Base-by-base conservation (phyloP, 495 filamentous ascomycete genomes). In the Podospora australis region DNA sequence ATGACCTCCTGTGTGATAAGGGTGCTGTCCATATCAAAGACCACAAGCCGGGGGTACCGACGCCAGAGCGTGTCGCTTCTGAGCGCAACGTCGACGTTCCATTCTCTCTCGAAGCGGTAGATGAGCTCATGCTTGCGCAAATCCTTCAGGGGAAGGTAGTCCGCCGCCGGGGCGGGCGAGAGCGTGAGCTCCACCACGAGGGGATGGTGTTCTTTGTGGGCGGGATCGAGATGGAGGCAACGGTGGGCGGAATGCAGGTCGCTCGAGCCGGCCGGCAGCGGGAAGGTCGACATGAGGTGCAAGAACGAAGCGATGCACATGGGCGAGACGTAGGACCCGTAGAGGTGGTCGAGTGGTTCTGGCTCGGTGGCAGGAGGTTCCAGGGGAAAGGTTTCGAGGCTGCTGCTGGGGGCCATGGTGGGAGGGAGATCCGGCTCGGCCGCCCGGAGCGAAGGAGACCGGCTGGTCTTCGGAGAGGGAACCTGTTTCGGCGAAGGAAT, bases 11-110 rank as follows among this genome's bases (percentile, higher is more conserved):
- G 88, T 48, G 90, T 80, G 55, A 98, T 96, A 47, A 98, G 74
- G 0, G 92, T 98, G 50, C 84, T 89, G 66, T 98, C 92, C 92
- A 98, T 98, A 61, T 98, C 92, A 56, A 98, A 98, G 21, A 95
- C 82, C 2, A 87, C 90, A 4, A 98, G 70, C 2, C 87, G 81
- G 60, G 88, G 86, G 61, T 90, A 77, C 19, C 80, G 75, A 34
- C 84, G 78, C 71, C 82, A 88, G n/a, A 87, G 71, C 24, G 72
- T 78, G 51, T 90, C 84, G 38, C 58, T 55, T 62, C 89, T 83
- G 42, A 94, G 69, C 8, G 84, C 79, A 8, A 88, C 81, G 57
- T 95, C 88, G 25, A 94, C 79, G 55, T 88, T 88, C 87, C 87
- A 92, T 64, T 90, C 85, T 23, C 78, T 75, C 74, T 92, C 87